phyloP scores from a whole-genome alignment of 139 green algal genomes.

The Auxenochlorella pyrenoidosa region DNA sequence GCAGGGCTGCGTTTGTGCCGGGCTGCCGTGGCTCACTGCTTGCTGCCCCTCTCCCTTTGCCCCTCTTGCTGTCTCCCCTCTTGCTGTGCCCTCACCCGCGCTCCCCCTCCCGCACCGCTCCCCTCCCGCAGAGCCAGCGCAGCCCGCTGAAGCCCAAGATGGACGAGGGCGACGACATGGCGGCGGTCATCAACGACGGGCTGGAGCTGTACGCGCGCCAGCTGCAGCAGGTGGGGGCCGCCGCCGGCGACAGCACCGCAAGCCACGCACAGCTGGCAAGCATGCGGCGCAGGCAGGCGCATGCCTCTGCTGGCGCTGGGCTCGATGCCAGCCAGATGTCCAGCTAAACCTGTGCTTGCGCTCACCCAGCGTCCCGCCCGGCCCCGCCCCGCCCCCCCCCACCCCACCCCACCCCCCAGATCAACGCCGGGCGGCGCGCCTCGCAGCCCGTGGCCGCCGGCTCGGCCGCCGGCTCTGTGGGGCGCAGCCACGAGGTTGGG shows the following conservation, averaged over 20 bases:
- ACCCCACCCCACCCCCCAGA: neutral
- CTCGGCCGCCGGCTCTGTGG: neutral
- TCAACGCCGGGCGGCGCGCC: slow-evolving; percentile 12
- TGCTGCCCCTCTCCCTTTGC: too few relatives aligned
- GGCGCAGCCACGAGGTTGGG: neutral
- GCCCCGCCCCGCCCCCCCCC: too few relatives aligned
- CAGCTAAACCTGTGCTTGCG: too few relatives aligned
- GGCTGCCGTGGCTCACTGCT: neutral
- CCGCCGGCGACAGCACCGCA: too few relatives aligned
- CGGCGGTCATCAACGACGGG: slow-evolving; percentile 84
- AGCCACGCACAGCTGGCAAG: too few relatives aligned
- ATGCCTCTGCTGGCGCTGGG: too few relatives aligned
- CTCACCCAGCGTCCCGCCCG: too few relatives aligned
- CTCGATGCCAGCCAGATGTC: too few relatives aligned
- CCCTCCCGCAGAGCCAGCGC: neutral
- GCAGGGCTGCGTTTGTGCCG: too few relatives aligned
- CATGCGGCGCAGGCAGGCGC: too few relatives aligned
- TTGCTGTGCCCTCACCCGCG: slow-evolving; percentile 23
- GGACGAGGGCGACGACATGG: slow-evolving; percentile 55
- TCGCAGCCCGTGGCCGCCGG: neutral
- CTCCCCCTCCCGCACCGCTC: neutral
- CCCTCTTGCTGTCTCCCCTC: too few relatives aligned
- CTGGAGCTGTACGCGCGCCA: slow-evolving; percentile 85
- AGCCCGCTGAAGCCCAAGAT: slow-evolving; percentile 25
- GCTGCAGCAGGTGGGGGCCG: slow-evolving; percentile 30